phyloP scores from a whole-genome alignment of 305 asterid genomes.

The Nicotiana rustica region DNA sequence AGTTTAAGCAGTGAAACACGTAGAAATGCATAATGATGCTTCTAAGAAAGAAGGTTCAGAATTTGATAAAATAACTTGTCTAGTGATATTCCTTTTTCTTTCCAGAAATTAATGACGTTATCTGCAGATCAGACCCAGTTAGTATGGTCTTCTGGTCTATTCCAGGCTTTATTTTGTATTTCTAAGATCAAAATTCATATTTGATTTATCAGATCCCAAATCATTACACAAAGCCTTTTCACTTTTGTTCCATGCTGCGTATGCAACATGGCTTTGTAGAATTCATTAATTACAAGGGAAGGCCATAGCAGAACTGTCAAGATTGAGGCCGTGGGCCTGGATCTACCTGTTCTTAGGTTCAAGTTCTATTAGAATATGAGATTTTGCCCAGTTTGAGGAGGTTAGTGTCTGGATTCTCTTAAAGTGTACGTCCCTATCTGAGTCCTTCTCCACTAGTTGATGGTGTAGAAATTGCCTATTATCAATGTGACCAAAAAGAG shows the following conservation, averaged over 20 bases:
- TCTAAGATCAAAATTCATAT: slow-evolving; percentile 3
- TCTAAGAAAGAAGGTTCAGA: slow-evolving; percentile 4
- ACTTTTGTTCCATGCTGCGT: background rate
- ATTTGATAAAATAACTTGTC: background rate
- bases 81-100: background rate
- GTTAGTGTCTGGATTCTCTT: background rate
- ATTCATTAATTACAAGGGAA: slow-evolving; percentile 7
- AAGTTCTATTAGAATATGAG: slow-evolving; percentile 9
- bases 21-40: slow-evolving; percentile 17
- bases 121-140: slow-evolving; percentile 19
- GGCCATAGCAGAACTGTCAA: slow-evolving; percentile 9
- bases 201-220: slow-evolving; percentile 21
- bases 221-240: background rate
- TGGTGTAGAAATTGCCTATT: slow-evolving; percentile 13
- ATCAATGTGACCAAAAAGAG: background rate
- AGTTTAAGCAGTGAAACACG: slow-evolving; percentile 20
- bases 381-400: slow-evolving; percentile 6
- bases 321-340: slow-evolving; percentile 17
- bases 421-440: background rate
- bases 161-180: background rate
- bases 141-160: background rate
- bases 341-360: slow-evolving; percentile 14
- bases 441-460: slow-evolving; percentile 6
- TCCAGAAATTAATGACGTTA: background rate
- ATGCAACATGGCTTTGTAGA: background rate